Conservation (phyloP, 148 eudicot species). For the Nyssa sinensis region DNA sequence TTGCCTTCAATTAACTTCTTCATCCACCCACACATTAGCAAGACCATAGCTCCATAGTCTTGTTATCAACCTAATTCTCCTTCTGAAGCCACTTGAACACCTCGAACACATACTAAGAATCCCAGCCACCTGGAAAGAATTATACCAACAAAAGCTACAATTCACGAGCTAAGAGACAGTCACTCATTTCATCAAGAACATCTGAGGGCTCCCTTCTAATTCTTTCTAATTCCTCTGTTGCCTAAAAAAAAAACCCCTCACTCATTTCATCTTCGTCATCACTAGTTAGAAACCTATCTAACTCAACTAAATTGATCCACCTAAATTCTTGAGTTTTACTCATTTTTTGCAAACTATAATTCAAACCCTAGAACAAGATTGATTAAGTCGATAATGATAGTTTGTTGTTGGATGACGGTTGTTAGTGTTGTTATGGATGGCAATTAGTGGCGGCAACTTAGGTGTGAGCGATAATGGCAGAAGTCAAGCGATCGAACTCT, state of each 20-base stretch:
- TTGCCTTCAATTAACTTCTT: slow-evolving; percentile 70
- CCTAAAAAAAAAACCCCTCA: slow-evolving; percentile 85
- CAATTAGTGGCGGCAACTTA: too few species aligned
- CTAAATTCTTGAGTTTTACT: slow-evolving; percentile 34
- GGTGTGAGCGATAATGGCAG: too few species aligned
- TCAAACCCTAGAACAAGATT: slow-evolving; percentile 38
- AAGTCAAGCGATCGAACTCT: too few species aligned
- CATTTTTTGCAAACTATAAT: slow-evolving; percentile 17
- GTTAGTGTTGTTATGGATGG: too few species aligned
- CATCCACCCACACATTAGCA: slow-evolving; percentile 86
- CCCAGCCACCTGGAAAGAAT: slow-evolving; percentile 90
- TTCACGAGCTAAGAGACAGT: slow-evolving; percentile 62
- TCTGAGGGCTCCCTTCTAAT: slow-evolving; percentile 89
- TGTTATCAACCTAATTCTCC: slow-evolving; percentile 87
- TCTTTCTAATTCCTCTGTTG: slow-evolving; percentile 85
- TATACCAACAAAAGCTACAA: slow-evolving; percentile 82
- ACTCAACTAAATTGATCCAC: slow-evolving; percentile 59
- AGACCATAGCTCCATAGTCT: slow-evolving; percentile 94
- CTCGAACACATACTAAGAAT: slow-evolving; percentile 93
- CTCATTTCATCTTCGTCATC: slow-evolving; percentile 77
- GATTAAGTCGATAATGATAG: too few species aligned
- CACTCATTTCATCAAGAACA: slow-evolving; percentile 83
- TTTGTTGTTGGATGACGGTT: too few species aligned
- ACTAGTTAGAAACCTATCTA: slow-evolving; percentile 63
- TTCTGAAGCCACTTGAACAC: slow-evolving; percentile 93